phyloP scores from a whole-genome alignment of 2,329 filamentous ascomycete genomes.

The Botrytis byssoidea region DNA sequence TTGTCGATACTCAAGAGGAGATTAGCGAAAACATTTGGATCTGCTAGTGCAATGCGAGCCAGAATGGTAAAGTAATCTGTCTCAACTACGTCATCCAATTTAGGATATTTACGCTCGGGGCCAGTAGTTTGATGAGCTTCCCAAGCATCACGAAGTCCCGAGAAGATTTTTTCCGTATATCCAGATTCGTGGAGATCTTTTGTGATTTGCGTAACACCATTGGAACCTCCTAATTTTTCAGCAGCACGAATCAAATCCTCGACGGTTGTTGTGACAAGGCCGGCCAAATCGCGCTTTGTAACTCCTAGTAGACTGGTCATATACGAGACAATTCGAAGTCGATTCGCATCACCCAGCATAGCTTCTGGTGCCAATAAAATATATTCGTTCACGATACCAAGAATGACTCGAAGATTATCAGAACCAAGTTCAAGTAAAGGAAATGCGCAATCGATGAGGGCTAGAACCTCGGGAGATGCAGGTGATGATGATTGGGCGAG shows the following conservation, averaged over 20 bases:
- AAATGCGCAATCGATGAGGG: constrained; percentile 61
- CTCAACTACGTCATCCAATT: constrained; percentile 72
- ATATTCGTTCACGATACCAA: constrained; percentile 68
- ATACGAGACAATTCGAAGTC: constrained; percentile 49
- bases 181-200: constrained; percentile 63
- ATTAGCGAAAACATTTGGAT: constrained; percentile 67
- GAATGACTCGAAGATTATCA: constrained; percentile 59
- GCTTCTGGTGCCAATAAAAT: constrained; percentile 67
- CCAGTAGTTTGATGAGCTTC: constrained; percentile 79
- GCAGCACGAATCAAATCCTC: constrained; percentile 65
- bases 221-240: constrained; percentile 58
- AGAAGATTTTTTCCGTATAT: constrained; percentile 62
- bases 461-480: constrained; percentile 59
- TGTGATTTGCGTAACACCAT: constrained; percentile 61
- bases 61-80: constrained; percentile 85
- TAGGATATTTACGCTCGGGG: constrained; percentile 67
- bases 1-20: constrained; percentile 47
- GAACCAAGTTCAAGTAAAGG: constrained; percentile 66
- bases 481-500: constrained; percentile 64
- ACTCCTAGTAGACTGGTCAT: constrained; percentile 51
- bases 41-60: constrained; percentile 72
- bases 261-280: constrained; percentile 58
- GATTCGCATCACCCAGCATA: constrained; percentile 57
- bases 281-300: constrained; percentile 57
- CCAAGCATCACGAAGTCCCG: constrained; percentile 65